Conservation (phyloP, 768 basidiomycete genomes). For the Hygrophoropsis aurantiaca region DNA sequence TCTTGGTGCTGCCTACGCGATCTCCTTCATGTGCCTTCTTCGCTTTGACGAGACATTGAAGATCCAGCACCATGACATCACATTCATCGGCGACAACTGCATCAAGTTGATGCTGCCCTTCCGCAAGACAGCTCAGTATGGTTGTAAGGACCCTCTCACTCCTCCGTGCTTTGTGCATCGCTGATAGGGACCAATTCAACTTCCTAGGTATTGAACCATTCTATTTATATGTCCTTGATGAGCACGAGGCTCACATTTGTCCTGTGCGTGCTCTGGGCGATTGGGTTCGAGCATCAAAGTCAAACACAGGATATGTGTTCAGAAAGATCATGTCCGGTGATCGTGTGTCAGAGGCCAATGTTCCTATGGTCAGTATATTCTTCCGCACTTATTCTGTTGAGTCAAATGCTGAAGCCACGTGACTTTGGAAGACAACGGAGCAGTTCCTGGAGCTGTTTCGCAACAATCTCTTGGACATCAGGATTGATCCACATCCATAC, state of each 20-base stretch:
- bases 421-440: slow-evolving; percentile 29
- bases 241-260: slow-evolving; percentile 31
- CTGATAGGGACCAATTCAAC: slow-evolving; percentile 14
- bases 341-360: slow-evolving; percentile 16
- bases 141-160: slow-evolving; percentile 16
- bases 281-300: slow-evolving; percentile 22
- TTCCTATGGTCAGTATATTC: slow-evolving; percentile 24
- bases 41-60: slow-evolving; percentile 36
- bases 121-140: slow-evolving; percentile 28
- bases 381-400: too few relatives aligned
- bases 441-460: slow-evolving; percentile 38
- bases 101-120: slow-evolving; percentile 23
- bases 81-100: background rate
- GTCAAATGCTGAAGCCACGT: too few relatives aligned
- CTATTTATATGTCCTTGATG: slow-evolving; percentile 19
- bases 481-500: slow-evolving; percentile 26
- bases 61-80: slow-evolving; percentile 29
- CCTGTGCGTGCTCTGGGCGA: slow-evolving; percentile 30
- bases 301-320: slow-evolving; percentile 34
- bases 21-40: slow-evolving; percentile 35
- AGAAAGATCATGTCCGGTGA: slow-evolving; percentile 28
- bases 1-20: slow-evolving; percentile 30
- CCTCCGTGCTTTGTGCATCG: background rate
- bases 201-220: slow-evolving; percentile 31
- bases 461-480: slow-evolving; percentile 41